Evolutionary conservation across 768 basidiomycete genomes (phyloP), one percentile per base, ranked within the genome.

Genomic region (Floccularia luteovirens): DNA sequence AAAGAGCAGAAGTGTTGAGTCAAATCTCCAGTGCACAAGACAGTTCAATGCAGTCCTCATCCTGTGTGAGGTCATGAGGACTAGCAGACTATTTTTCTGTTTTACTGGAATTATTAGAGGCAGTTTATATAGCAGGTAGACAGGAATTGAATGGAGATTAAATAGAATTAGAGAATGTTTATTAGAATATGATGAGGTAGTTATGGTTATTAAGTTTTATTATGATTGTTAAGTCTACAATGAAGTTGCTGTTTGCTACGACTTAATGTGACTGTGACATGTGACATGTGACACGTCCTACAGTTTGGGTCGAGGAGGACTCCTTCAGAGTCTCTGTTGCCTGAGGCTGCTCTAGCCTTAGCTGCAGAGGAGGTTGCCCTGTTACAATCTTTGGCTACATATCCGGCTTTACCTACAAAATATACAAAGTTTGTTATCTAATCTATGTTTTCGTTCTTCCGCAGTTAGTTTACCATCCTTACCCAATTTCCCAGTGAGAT

Each of bases 401-500:
- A 19, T 7, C 32, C 32, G 32, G 7, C 8, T 6, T 17, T 17
- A 54, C 4, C n/a, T 41, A 12, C 59, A 49, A 24, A 55, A 58
- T 25, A 54, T 48, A 32, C 52, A 47, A 21, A 69, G 46, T 33
- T 58, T 59, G 25, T 46, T 51, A 3, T 34, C 32, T 8, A 34
- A 7, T 8, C 32, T 12, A 54, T 42, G 34, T 69, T 55, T 22
- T 58, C 51, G 19, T 53, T 53, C 40, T 61, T 49, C 47, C 59
- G 8, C 52, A 50, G 4, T 53, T 25, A 10, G 62, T 7, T 17
- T 63, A 14, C 44, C 53, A 22, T 56, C 58, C 8, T 36, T 23
- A 12, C 62, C 66, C 35, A 72, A 50, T 58, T 58, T 10, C 66
- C 63, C 17, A 22, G 14, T 4, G 23, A 24, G 31, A 36, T n/a